Percentiles rank a stretch among this genome's conserved stretches.
phyloP scores from a whole-genome alignment of 2,329 filamentous ascomycete genomes.

The Sporothrix curviconia region DNA sequence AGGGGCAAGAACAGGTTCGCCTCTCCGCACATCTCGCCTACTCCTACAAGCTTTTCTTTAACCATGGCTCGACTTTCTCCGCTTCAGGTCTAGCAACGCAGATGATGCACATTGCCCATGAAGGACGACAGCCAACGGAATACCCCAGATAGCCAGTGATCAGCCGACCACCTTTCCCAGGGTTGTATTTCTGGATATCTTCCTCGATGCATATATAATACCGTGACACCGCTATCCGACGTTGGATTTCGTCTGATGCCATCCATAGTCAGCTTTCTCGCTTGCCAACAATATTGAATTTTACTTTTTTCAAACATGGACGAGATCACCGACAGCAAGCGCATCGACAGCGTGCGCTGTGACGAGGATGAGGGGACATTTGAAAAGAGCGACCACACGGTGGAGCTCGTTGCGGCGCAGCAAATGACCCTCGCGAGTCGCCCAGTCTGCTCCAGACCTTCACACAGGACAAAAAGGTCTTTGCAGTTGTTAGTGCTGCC shows the following conservation, averaged over 20 bases:
- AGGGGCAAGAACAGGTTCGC: not conserved
- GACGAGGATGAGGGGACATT: not conserved
- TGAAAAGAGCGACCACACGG: not conserved
- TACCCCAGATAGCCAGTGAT: not conserved
- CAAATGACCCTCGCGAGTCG: not conserved
- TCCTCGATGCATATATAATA: not conserved
- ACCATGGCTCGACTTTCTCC: not conserved
- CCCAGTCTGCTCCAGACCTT: not conserved
- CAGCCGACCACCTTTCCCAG: not conserved
- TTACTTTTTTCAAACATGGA: not conserved
- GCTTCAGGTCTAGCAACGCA: not conserved
- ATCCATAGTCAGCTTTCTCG: no score
- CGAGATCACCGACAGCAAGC: slow-evolving; percentile 2
- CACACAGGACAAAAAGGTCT: not conserved
- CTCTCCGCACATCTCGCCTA: not conserved
- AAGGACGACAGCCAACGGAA: no score
- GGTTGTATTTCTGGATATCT: not conserved
- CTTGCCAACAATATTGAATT: no score
- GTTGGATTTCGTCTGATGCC: no score
- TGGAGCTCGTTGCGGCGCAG: not conserved
- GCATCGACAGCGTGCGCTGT: not conserved
- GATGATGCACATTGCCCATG: no score
- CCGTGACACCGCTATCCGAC: not conserved
- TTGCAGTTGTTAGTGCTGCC: not conserved
- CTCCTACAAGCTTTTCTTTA: no score